Conservation (phyloP, 2,329 filamentous ascomycete species). For the Colletotrichum chlorophyti region DNA sequence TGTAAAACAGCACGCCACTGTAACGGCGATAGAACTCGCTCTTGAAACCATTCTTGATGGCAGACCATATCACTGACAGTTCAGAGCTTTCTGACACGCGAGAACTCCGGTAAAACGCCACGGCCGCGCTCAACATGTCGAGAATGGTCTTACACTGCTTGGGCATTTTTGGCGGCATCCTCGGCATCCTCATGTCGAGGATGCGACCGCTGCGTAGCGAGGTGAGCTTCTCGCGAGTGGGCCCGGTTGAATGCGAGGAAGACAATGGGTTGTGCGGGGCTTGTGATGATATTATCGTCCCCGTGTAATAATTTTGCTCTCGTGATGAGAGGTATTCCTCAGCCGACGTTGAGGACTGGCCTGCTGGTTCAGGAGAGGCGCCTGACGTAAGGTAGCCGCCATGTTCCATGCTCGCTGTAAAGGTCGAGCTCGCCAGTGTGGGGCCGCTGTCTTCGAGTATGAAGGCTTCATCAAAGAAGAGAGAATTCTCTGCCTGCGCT, state of each 20-base stretch:
- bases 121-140: not conserved
- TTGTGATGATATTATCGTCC: not conserved
- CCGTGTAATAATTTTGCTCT: not conserved
- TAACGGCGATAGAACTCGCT: slow-evolving; percentile 10
- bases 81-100: not conserved
- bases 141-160: not conserved
- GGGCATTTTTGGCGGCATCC: not conserved
- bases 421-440: not conserved
- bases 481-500: not conserved
- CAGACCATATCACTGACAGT: slow-evolving; percentile 2
- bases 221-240: not conserved
- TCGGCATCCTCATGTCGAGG: not conserved
- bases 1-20: not conserved
- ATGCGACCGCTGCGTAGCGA: not conserved
- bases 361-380: not conserved
- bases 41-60: not conserved
- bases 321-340: not conserved
- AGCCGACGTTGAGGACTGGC: not conserved
- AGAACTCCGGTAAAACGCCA: not conserved
- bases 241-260: not conserved
- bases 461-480: not conserved
- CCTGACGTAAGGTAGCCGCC: not conserved
- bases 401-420: not conserved
- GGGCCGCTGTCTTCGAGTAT: not conserved
- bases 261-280: not conserved